Evolutionary conservation across 2,329 filamentous ascomycete genomes (phyloP), one percentile per base, ranked within the genome.

Genomic region (Calonectria fujianensis): DNA sequence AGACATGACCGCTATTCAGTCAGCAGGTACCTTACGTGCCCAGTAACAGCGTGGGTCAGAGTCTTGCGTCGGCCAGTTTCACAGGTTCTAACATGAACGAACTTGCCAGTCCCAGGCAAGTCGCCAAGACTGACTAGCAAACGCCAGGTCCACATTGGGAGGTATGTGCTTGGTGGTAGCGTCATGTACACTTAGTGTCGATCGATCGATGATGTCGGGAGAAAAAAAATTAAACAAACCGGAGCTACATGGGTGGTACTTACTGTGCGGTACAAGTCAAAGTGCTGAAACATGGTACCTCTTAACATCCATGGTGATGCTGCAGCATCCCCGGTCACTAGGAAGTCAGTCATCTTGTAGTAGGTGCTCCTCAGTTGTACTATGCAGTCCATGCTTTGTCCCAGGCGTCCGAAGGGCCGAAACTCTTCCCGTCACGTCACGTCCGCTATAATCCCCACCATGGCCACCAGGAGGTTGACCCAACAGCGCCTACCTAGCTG

Each of bases 121-220:
- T 41, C 54, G 41, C 54, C 68, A 63, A 51, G 16, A 24, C 37
- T 32, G 41, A 41, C 50, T 41, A 63, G 27, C 54, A 70, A 63
- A 32, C 41, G 31, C 68, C 29, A n/a, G 51, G n/a, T 20, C 41
- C 29, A 35, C 37, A 48, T 18, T 27, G 29, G 35, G 61, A 65
- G 61, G 61, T 48, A 48, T 65, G 61, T 65, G 61, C 41, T n/a
- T 64, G 13, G 37, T 65, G 39, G 61, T 48, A 65, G 61, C 37
- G 61, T 37, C 39, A 59, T 59, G 51, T 69, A 59, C 37, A 50
- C 29, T 66, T 48, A 61, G 41, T 65, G 67, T 48, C 71, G 73
- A 79, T 77, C 72, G 70, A 75, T 75, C 67, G 74, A 78, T 77
- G 72, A 71, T 57, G 59, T 70, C 35, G 52, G 50, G 57, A 48